A percentile compares a stretch with the other conserved stretches of the same genome.
Evolutionary conservation across 208 protist species (phyloP).

Genomic region (Lotmaria passim): DNA sequence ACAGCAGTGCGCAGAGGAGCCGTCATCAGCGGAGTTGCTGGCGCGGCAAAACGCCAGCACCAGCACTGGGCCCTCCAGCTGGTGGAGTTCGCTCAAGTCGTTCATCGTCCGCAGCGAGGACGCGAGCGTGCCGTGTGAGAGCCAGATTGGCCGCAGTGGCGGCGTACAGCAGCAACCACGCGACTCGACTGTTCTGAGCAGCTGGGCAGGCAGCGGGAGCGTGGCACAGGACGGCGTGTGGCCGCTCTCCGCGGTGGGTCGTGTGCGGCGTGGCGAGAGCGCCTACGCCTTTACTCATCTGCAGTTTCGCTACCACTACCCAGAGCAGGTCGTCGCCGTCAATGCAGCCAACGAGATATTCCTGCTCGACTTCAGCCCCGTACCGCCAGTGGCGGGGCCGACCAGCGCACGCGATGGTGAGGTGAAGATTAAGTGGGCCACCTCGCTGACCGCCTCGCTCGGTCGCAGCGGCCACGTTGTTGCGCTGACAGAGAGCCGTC

Average conservation of each 20-base stretch:
- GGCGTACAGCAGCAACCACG: background rate
- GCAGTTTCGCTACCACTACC: slow-evolving; percentile 46
- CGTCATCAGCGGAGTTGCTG: slow-evolving; percentile 1
- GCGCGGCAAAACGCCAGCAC: slow-evolving; percentile 5
- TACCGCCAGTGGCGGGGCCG: slow-evolving; percentile 12
- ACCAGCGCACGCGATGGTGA: background rate
- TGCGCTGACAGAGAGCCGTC: slow-evolving; percentile 49
- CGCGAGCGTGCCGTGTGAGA: no score
- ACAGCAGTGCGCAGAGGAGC: slow-evolving; percentile 2
- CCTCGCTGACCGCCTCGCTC: slow-evolving; percentile 57
- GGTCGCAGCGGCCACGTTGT: slow-evolving; percentile 46
- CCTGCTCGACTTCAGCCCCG: slow-evolving; percentile 44
- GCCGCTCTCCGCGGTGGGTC: slow-evolving; percentile 21
- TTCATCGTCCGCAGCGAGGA: slow-evolving; percentile 19
- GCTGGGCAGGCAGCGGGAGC: background rate
- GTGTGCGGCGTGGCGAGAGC: background rate
- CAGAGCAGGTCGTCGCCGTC: slow-evolving; percentile 52
- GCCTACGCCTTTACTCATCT: slow-evolving; percentile 55
- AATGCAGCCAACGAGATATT: slow-evolving; percentile 66
- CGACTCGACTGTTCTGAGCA: background rate
- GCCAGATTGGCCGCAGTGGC: background rate
- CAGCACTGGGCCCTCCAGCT: background rate
- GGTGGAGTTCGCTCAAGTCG: slow-evolving; percentile 34
- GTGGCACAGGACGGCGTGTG: slow-evolving; percentile 8
- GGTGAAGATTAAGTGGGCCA: slow-evolving; percentile 50